Base-by-base conservation (phyloP, 805 yeast species). In the Scheffersomyces coipomensis region DNA sequence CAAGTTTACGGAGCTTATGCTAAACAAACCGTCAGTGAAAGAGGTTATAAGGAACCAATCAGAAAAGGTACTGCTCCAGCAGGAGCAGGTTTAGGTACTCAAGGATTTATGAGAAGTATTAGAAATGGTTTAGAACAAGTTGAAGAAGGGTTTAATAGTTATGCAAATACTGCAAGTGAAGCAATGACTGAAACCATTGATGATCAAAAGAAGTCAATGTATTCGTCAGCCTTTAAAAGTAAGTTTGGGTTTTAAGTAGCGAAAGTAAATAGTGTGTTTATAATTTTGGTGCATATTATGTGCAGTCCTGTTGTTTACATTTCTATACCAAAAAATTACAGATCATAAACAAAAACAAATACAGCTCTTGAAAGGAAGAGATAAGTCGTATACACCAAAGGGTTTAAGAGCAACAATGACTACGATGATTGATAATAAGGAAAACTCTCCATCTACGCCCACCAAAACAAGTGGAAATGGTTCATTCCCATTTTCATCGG, bases 131-230 rank as follows among this genome's bases (percentile, higher is more conserved):
- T 78, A 39, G 83, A 79, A 34, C 49, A 64, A 2, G 53, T 78
- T 13, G 86, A 79, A 49, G 81, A 76, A 39, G 62, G 73, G 8
- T 55, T 80, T 36, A 76, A 79, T 52, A 79, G 77, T 17, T 79
- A 78, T 46, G 85, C 86, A 5, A 73, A 68, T 32, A 68, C 63
- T 19, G 62, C 80, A 21, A 73, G 77, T 42, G 81, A 79, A 45
- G 58, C 73, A 12, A 64, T 81, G 67, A 74, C 65, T 43, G 83
- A 77, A 11, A 56, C 76, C 1, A 56, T 76, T 32, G 80, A 75
- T 30, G 65, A 66, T 10, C 73, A 71, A 11, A 76, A 80, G 46
- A 74, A 67, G 33, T 71, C 73, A 25, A 47, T 80, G 41, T 73
- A 79, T 42, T 66, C 66, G 26, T 68, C 80, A 12, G 73, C 83